Conservation (phyloP, 768 basidiomycete genomes). For the Amanita jacksonii region DNA sequence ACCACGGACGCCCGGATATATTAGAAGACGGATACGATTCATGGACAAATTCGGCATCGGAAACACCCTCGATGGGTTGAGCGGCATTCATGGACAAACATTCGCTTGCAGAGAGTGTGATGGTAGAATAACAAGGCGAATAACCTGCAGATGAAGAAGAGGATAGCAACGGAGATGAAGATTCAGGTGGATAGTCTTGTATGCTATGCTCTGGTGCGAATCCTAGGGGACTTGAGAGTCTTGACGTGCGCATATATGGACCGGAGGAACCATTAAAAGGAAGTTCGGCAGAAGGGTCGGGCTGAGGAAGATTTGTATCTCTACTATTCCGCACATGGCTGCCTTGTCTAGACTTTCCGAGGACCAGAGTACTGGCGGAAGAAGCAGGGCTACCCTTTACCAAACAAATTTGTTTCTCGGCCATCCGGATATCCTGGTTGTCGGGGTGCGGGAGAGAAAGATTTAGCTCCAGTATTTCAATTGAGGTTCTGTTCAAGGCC, state of each 20-base stretch:
- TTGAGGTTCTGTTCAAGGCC: too few species aligned
- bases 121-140: background rate
- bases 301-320: background rate
- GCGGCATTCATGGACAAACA: background rate
- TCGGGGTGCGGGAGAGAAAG: too few species aligned
- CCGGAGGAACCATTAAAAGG: background rate
- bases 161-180: slow-evolving; percentile 1
- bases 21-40: background rate
- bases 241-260: slow-evolving; percentile 7
- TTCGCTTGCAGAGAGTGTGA: background rate
- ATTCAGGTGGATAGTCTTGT: slow-evolving; percentile 1
- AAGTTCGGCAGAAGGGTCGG: background rate
- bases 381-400: slow-evolving; percentile 3
- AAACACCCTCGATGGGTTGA: too few species aligned
- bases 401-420: too few species aligned
- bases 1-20: too few species aligned
- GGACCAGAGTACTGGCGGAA: slow-evolving; percentile 5
- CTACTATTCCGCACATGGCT: background rate
- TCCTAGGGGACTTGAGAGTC: background rate
- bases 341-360: background rate
- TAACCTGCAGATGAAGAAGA: slow-evolving; percentile 1
- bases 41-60: background rate
- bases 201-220: background rate
- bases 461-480: too few species aligned
- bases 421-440: too few species aligned